Evolutionary conservation across 2,329 filamentous ascomycete genomes (phyloP), one percentile per base, ranked within the genome.

Genomic region (Colletotrichum echinochloae): DNA sequence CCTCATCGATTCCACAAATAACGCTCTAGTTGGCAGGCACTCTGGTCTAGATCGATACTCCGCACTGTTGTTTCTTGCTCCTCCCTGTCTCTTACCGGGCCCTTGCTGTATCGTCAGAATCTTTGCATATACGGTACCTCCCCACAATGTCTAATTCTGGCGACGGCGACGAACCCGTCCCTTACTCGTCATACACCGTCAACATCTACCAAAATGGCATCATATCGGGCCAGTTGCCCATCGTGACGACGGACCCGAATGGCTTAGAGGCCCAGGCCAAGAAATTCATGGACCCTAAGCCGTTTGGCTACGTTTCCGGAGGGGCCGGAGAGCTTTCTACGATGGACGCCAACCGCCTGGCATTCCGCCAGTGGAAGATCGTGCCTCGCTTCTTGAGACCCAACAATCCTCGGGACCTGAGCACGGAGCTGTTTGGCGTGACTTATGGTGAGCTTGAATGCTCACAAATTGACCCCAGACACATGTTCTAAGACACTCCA

Each of bases 261-360:
- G 82, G 83, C 63, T 82, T 91, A 4, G 85, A 90, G 74, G 81
- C 83, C 35, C 85, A 89, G 74, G 89, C 89, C 2, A 81, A 81
- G 61, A 79, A 83, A 64, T 78, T 77, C 18, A 82, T 91, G 78
- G 78, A 79, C 26, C 77, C 79, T 2, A 81, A 83, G 14, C 81
- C 84, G 9, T 91, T 86, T 76, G 87, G 87, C 72, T 92, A 91
- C 79, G 85, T 91, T 30, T 81, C 84, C 20, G 89, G 89, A n/a
- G 88, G 88, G 8, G 89, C 89, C 0, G 88, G 89, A 2, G 88
- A 90, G 74, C 83, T 85, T 46, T 83, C 87, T 2, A 92, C 90
- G 0, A 87, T 89, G 83, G 85, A 87, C 60, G 87, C 87, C 52
- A 90, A 90, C 74, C 82, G 85, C 9, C 79, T 87, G 26, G 88